phyloP scores from a whole-genome alignment of 768 basidiomycete species.

The Leccinum uliginosum region DNA sequence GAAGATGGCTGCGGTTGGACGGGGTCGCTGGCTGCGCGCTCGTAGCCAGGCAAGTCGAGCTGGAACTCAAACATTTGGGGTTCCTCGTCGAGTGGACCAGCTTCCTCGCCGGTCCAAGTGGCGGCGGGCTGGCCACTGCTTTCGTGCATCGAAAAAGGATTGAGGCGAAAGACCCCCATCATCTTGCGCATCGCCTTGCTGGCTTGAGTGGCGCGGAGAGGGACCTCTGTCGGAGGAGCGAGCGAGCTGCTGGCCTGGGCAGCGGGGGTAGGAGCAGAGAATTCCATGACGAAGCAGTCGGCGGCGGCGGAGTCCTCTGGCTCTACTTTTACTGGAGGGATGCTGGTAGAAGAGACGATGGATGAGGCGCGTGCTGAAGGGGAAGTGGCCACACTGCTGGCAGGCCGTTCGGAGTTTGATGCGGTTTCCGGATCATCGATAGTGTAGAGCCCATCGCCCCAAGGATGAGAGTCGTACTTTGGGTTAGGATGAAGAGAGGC shows the following conservation, averaged over 20 bases:
- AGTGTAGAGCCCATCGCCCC: conserved; percentile 31
- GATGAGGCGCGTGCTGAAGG: conserved; percentile 34
- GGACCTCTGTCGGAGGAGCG: conserved; percentile 61
- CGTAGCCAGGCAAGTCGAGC: conserved; percentile 36
- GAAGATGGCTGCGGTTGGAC: conserved; percentile 11
- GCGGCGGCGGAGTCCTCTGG: conserved; percentile 25
- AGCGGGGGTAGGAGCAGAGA: conserved; percentile 26
- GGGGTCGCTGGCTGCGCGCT: conserved; percentile 18
- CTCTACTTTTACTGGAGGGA: conserved; percentile 29
- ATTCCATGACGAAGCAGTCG: conserved; percentile 35
- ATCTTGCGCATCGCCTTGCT: conserved; percentile 64
- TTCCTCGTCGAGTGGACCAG: conserved; percentile 56
- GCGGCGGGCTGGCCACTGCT: conserved; percentile 38
- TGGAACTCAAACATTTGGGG: conserved; percentile 68
- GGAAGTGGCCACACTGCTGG: conserved; percentile 32
- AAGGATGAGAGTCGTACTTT: conserved; percentile 25
- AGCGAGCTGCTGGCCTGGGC: conserved; percentile 35
- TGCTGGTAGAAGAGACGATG: conserved; percentile 27
- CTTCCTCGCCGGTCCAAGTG: conserved; percentile 47
- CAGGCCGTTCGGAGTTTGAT: conserved; percentile 33
- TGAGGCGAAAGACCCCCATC: conserved; percentile 76
- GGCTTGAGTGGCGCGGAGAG: conserved; percentile 73
- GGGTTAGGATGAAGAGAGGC: conserved; percentile 10
- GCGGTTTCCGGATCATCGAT: conserved; percentile 31
- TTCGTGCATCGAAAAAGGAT: conserved; percentile 69